phyloP scores from a whole-genome alignment of 495 filamentous ascomycete species.

The Aspergillus indologenus region DNA sequence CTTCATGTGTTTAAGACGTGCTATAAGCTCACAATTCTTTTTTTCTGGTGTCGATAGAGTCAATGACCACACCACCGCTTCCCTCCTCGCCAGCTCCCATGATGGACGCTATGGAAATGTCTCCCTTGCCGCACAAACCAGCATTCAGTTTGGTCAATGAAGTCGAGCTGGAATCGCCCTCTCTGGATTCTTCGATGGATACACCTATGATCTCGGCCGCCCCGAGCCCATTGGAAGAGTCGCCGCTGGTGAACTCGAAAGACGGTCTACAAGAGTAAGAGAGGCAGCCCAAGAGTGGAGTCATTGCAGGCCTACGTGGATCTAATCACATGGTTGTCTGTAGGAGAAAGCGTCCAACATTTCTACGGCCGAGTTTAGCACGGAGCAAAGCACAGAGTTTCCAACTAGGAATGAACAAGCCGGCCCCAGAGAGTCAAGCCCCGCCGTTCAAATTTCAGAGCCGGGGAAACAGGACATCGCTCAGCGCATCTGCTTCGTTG shows the following conservation, averaged over 20 bases:
- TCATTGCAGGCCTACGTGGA: not conserved
- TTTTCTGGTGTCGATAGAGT: no score
- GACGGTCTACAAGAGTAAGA: slow-evolving; percentile 37
- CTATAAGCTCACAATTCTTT: slow-evolving; percentile 20
- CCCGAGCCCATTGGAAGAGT: slow-evolving; percentile 46
- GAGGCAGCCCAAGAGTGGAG: slow-evolving; percentile 3
- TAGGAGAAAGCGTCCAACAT: slow-evolving; percentile 40
- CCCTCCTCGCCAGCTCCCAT: slow-evolving; percentile 73
- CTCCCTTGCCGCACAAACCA: slow-evolving; percentile 86
- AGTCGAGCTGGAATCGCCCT: slow-evolving; percentile 65
- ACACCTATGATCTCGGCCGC: slow-evolving; percentile 39
- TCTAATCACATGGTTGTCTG: slow-evolving; percentile 20
- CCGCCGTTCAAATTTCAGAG: slow-evolving; percentile 76
- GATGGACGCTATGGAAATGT: slow-evolving; percentile 90
- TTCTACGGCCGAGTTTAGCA: slow-evolving; percentile 41
- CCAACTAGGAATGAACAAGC: slow-evolving; percentile 34
- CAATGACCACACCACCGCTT: slow-evolving; percentile 78
- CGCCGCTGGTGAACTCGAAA: slow-evolving; percentile 51
- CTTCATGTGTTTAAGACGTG: slow-evolving; percentile 9
- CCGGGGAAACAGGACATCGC: slow-evolving; percentile 49
- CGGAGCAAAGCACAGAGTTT: slow-evolving; percentile 44
- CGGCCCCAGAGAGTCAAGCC: slow-evolving; percentile 55
- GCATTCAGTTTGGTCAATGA: slow-evolving; percentile 56
- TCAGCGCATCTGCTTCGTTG: slow-evolving; percentile 60
- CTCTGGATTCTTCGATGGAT: slow-evolving; percentile 54